Evolutionary conservation across 768 basidiomycete species (phyloP), one percentile per base, ranked within the genome.

Genomic region (Phylloporus arenicola): DNA sequence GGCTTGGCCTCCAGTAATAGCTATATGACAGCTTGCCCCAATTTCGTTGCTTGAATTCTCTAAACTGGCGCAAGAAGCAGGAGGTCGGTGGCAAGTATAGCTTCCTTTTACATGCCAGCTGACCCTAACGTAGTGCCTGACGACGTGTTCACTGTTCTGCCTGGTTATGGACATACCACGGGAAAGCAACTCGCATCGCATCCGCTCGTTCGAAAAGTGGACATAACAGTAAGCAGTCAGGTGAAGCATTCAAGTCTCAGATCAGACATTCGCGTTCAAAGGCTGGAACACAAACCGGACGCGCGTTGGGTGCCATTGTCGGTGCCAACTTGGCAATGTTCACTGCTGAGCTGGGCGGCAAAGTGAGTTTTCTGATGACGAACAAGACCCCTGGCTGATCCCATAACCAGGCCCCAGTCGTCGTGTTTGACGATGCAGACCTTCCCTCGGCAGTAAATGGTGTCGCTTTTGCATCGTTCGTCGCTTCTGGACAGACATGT

Each of bases 401-500:
- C 47, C 8, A 24, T 50, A 9, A 50, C 33, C 42, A 90, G 88
- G 84, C 91, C 12, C 90, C 91, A 0, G 80, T 92, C 39, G 62
- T 92, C 11, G 73, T 92, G 10, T 92, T 92, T 60, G 72, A 83
- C 44, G 88, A 93, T 61, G 84, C 88, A 7, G 84, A 92, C 58
- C 59, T 89, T 44, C 55, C 70, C 19, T 76, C 79, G n/a, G 84
- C 90, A 0, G 85, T 88, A 19, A 92, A 92, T 54, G 91, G 91
- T 16, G 80, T 80, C 6, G 84, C 88, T 0, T 92, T 93, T 60
- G 84, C 88, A 10, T 80, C 85, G 1, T 93, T 92, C 58, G 72
- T 93, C 44, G 91, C 91, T 1, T 89, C 88, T 20, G 91, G 91
- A 3, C 91, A 93, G 70, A 92, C 90, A 9, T 92, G 90, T 52